phyloP scores from a whole-genome alignment of 352 stramenopile genomes.

The Aphanomyces stellatus region DNA sequence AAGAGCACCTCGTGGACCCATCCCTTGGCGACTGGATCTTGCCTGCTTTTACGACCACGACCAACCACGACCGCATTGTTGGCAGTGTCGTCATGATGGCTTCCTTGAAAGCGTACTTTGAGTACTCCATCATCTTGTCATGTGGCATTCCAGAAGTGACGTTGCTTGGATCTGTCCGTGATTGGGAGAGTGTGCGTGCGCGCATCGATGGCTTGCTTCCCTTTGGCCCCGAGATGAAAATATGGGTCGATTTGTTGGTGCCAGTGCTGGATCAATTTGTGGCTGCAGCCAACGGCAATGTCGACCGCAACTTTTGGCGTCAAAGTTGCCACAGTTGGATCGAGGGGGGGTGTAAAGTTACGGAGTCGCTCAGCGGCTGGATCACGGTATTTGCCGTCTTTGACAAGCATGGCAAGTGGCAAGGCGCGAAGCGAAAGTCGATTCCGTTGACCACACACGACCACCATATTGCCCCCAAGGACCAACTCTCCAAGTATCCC shows the following conservation, averaged over 20 bases:
- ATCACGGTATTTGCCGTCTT: neutral
- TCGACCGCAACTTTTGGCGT: neutral
- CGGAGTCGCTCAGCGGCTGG: neutral
- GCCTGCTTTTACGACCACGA: neutral
- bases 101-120: neutral
- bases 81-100: constrained; percentile 1
- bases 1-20: neutral
- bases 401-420: neutral
- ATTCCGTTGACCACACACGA: no score
- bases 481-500: neutral
- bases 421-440: neutral
- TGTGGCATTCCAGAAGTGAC: neutral
- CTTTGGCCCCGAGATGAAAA: neutral
- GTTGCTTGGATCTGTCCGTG: neutral
- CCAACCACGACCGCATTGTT: neutral
- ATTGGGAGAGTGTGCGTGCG: neutral
- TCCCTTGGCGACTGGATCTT: neutral
- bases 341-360: no score
- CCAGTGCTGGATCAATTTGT: neutral
- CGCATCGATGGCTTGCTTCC: neutral
- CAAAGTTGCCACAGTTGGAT: neutral
- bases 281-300: neutral
- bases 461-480: no score
- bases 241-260: neutral
- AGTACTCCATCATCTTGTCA: neutral